Conservation (phyloP, 495 filamentous ascomycete species). For the Friedmanniomyces simplex region DNA sequence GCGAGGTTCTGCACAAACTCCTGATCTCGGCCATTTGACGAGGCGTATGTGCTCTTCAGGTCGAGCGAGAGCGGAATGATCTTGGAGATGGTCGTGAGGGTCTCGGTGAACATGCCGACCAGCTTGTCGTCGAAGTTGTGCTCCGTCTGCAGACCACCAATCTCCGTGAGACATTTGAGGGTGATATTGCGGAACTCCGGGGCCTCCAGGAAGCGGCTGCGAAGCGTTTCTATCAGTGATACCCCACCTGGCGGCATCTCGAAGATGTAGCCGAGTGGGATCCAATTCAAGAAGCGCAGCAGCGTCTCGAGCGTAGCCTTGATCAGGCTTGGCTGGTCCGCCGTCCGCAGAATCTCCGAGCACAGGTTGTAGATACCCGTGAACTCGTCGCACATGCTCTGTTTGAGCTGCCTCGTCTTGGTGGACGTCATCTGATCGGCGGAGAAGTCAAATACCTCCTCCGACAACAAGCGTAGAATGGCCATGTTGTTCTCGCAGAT, state of each 20-base stretch:
- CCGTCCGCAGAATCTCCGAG: constrained; percentile 80
- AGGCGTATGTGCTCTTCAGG: constrained; percentile 75
- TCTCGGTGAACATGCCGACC: constrained; percentile 93
- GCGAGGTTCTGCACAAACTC: constrained; percentile 96
- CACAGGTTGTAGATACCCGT: constrained; percentile 95
- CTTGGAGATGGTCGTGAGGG: constrained; percentile 73
- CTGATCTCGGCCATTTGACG: constrained; percentile 86
- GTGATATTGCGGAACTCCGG: constrained; percentile 95
- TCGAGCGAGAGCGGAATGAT: constrained; percentile 86
- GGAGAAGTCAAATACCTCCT: constrained; percentile 98
- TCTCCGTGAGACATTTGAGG: constrained; percentile 93
- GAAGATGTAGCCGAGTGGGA: constrained; percentile 95
- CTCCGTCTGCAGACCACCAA: constrained; percentile 78
- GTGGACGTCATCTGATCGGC: constrained; percentile 96
- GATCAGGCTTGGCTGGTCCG: constrained; percentile 76
- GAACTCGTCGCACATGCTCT: constrained; percentile 96
- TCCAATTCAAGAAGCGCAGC: constrained; percentile 96
- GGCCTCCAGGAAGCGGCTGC: constrained; percentile 76
- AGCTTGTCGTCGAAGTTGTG: constrained; percentile 84
- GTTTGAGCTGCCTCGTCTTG: constrained; percentile 92
- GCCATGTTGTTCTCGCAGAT: constrained; percentile 99
- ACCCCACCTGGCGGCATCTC: constrained; percentile 55
- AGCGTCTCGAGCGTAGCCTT: constrained; percentile 92
- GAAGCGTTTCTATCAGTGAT: constrained; percentile 79
- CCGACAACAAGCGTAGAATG: constrained; percentile 87